A percentile compares a stretch with the other conserved stretches of the same genome.
Evolutionary conservation across 129 eudicot species (phyloP).

Genomic region (Logfia minima): DNA sequence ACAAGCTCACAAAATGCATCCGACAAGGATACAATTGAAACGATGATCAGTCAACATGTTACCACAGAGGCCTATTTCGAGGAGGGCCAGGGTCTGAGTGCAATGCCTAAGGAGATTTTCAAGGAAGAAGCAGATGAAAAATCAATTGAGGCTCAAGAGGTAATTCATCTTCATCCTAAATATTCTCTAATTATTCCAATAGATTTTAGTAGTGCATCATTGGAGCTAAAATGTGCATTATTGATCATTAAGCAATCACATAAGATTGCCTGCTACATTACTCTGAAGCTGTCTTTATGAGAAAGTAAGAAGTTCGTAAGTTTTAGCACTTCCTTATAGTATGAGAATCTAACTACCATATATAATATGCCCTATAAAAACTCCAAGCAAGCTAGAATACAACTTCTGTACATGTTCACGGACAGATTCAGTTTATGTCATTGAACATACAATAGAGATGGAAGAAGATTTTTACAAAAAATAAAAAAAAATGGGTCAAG

Average conservation of each 20-base stretch:
- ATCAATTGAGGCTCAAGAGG: constrained; percentile 26
- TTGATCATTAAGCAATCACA: not conserved
- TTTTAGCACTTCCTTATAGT: not conserved
- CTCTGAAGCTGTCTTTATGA: not conserved
- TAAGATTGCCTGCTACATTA: not conserved
- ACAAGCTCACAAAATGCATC: constrained; percentile 16
- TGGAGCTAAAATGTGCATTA: constrained; percentile 12
- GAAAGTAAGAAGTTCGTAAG: no score
- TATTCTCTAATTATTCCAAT: constrained; percentile 3
- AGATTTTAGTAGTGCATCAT: constrained; percentile 12
- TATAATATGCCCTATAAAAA: no score
- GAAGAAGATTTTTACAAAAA: no score
- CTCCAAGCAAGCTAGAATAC: not conserved
- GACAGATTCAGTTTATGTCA: not conserved
- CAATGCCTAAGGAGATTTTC: constrained; percentile 9
- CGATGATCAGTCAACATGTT: constrained; percentile 1
- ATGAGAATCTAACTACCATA: not conserved
- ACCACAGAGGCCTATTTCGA: constrained; percentile 11
- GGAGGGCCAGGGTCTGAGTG: constrained; percentile 19
- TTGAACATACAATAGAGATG: not conserved
- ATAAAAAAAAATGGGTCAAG: no score
- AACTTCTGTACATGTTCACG: no score
- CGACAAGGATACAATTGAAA: constrained; percentile 21
- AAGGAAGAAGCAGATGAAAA: constrained; percentile 13
- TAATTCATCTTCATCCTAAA: constrained; percentile 7